Conservation (phyloP, 1,139 yeast genomes). For the Scheffersomyces illinoinensis region DNA sequence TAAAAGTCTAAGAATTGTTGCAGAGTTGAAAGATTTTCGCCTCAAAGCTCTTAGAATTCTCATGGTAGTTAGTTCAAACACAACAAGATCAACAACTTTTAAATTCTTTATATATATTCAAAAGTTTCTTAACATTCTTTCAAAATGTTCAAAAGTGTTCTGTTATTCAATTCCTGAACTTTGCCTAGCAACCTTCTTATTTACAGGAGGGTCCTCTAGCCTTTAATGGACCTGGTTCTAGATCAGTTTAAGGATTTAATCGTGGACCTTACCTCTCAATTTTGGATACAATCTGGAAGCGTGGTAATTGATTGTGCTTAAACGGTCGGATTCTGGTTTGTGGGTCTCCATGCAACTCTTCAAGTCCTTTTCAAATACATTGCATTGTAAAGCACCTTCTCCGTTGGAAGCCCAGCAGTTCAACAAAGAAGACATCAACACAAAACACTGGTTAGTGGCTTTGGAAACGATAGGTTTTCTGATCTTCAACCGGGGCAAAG, state of each 20-base stretch:
- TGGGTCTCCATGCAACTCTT: slow-evolving; percentile 49
- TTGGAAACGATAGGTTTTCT: slow-evolving; percentile 62
- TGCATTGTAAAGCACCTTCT: slow-evolving; percentile 72
- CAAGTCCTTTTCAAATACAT: slow-evolving; percentile 55
- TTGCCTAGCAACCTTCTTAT: neutral
- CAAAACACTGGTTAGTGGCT: slow-evolving; percentile 70
- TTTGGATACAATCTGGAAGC: slow-evolving; percentile 79
- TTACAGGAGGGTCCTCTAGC: neutral
- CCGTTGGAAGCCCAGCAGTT: slow-evolving; percentile 98
- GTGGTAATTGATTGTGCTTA: slow-evolving; percentile 71
- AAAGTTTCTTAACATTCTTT: no score
- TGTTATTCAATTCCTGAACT: neutral
- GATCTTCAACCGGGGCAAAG: slow-evolving; percentile 72
- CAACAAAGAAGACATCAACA: slow-evolving; percentile 79
- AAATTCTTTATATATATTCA: neutral
- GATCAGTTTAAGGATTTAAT: slow-evolving; percentile 31
- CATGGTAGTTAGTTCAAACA: neutral
- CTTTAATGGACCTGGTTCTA: neutral
- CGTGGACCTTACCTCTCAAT: slow-evolving; percentile 74
- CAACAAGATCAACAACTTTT: neutral
- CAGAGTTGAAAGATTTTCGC: no score
- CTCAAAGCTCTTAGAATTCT: neutral
- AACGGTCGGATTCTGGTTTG: slow-evolving; percentile 47
- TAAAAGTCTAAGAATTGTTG: neutral
- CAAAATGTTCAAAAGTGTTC: neutral